phyloP scores from a whole-genome alignment of 352 stramenopile genomes.

The Globisporangium ultimum region DNA sequence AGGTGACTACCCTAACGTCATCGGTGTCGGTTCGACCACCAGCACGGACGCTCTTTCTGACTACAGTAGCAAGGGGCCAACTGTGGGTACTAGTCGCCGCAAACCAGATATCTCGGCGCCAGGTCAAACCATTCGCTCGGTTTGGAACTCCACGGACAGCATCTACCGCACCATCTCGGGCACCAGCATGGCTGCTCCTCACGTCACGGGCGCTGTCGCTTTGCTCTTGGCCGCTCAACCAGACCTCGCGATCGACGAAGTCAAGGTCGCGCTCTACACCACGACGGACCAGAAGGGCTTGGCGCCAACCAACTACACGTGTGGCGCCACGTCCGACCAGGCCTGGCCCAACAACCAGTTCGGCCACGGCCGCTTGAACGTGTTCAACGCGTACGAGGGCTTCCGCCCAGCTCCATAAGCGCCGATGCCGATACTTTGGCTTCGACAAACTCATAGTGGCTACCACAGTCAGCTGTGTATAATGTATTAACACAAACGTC shows the following conservation, averaged over 20 bases:
- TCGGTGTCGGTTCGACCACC: slow-evolving; percentile 31
- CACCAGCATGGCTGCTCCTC: slow-evolving; percentile 21
- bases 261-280: neutral
- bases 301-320: slow-evolving; percentile 1
- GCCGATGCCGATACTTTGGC: neutral
- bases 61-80: slow-evolving; percentile 27
- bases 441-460: neutral
- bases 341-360: too few species aligned
- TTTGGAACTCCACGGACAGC: neutral
- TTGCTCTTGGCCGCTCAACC: slow-evolving; percentile 16
- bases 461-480: too few species aligned
- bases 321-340: slow-evolving; percentile 9
- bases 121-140: slow-evolving; percentile 10
- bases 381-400: slow-evolving; percentile 5
- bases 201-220: slow-evolving; percentile 21
- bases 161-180: slow-evolving; percentile 13
- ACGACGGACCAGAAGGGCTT: slow-evolving; percentile 8
- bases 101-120: slow-evolving; percentile 29
- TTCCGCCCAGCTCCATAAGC: neutral
- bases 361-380: slow-evolving; percentile 4
- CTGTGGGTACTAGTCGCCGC: slow-evolving; percentile 1
- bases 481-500: neutral
- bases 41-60: slow-evolving; percentile 13
- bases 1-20: slow-evolving; percentile 29
- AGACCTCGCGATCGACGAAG: too few species aligned